phyloP scores from a whole-genome alignment of 208 protist genomes.

The Trypanosomatidae sp. region DNA sequence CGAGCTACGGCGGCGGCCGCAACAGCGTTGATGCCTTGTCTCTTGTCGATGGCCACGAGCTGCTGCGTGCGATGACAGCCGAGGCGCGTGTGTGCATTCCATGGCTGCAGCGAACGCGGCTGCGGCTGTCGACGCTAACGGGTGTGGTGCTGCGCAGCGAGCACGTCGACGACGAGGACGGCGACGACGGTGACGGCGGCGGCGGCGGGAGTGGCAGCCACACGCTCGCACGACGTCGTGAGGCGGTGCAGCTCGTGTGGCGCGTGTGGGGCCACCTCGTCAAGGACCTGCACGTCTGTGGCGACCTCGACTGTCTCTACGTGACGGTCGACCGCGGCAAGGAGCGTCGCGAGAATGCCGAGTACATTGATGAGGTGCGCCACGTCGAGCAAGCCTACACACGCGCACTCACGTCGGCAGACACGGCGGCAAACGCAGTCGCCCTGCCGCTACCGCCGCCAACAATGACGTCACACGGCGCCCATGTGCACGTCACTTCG shows the following conservation, averaged over 20 bases:
- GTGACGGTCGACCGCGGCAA: slow-evolving; percentile 46
- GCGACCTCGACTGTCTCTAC: slow-evolving; percentile 71
- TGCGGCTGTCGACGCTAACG: slow-evolving; percentile 27
- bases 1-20: not conserved
- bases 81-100: slow-evolving; percentile 26
- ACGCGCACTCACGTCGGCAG: not conserved
- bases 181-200: not conserved
- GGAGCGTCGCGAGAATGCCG: slow-evolving; percentile 27
- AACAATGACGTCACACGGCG: no score
- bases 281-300: slow-evolving; percentile 76
- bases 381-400: slow-evolving; percentile 15
- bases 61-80: no score
- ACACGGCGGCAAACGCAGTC: not conserved
- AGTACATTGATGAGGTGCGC: slow-evolving; percentile 31
- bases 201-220: slow-evolving; percentile 4
- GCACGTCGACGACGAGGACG: slow-evolving; percentile 9
- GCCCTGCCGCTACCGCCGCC: no score
- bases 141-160: slow-evolving; percentile 28
- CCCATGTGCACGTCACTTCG: no score
- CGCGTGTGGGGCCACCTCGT: slow-evolving; percentile 72
- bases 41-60: no score
- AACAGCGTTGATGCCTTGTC: no score
- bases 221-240: slow-evolving; percentile 39
- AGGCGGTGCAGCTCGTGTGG: slow-evolving; percentile 58
- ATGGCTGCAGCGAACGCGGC: slow-evolving; percentile 27